Evolutionary conservation across 2,329 filamentous ascomycete species (phyloP), one percentile per base, ranked within the genome.

Genomic region (Neodidymelliopsis sp.): DNA sequence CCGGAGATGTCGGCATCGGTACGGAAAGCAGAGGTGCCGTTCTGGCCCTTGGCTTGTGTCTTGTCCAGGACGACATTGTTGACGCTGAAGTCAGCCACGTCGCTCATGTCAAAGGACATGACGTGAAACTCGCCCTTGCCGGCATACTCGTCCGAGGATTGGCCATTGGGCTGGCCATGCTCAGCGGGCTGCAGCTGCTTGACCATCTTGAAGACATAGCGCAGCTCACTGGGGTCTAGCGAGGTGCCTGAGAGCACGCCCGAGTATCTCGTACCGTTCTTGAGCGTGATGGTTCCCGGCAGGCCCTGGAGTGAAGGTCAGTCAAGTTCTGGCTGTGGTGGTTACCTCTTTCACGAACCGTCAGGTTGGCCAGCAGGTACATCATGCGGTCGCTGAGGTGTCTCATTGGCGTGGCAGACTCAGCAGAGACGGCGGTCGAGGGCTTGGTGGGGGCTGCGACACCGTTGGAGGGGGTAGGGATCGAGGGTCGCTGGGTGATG

Each of bases 1-100:
- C 88, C 89, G 6, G 92, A 94, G 56, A 97, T 97, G 65, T 94
- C 90, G 24, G 84, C 79, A 69, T 97, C 93, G 18, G 93, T 97
- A 56, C 88, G 87, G 76, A 97, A 97, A 18, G 80, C 82, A 48
- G 82, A 75, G 18, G 62, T 49, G 15, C 60, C 84, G 74, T 87
- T 88, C 39, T 81, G 77, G 39, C 74, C 69, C 65, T 80, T 82
- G 24, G 74, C 67, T 20, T 77, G 73, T 36, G 80, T 73, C 56
- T 81, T 80, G 23, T 81, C 74, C 31, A 79, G 77, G 4, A 76
- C 73, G 13, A 86, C 80, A 49, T 81, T 78, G 48, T 77, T 70
- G 31, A 83, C 80, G 30, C 75, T 71, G 51, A 87, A 74, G 57
- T 85, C 82, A 13, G 77, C 76, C 30, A 84, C 77, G 59, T 88